phyloP scores from a whole-genome alignment of 495 filamentous ascomycete genomes.

The Aspergillus bertholletiae region DNA sequence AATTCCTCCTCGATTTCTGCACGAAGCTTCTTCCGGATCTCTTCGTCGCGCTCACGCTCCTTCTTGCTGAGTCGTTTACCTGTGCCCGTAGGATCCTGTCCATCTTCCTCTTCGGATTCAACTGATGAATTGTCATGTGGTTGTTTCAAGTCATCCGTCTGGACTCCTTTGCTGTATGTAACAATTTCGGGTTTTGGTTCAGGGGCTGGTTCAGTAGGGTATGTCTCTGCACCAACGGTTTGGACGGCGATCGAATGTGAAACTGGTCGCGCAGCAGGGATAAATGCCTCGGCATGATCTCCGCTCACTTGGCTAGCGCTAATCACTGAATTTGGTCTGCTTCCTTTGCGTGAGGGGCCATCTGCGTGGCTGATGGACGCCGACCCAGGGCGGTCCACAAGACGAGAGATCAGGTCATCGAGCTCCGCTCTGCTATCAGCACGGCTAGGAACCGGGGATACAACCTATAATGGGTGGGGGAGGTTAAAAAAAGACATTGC shows the following conservation, averaged over 20 bases:
- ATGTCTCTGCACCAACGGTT: conserved; percentile 63
- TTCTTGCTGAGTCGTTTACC: conserved; percentile 70
- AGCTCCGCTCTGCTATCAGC: conserved; percentile 73
- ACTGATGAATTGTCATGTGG: conserved; percentile 34
- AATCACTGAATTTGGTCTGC: conserved; percentile 79
- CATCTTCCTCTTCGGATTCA: conserved; percentile 65
- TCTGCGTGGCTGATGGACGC: conserved; percentile 64
- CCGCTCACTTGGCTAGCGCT: conserved; percentile 71
- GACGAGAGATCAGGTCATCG: conserved; percentile 72
- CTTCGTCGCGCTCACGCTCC: conserved; percentile 78
- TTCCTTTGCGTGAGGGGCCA: conserved; percentile 64
- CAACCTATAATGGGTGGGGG: conserved; percentile 43
- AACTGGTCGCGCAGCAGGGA: conserved; percentile 33
- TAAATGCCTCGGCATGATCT: conserved; percentile 55
- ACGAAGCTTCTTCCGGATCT: conserved; percentile 78
- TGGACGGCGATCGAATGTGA: conserved; percentile 57
- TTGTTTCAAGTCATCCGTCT: conserved; percentile 56
- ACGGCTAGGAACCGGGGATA: conserved; percentile 64
- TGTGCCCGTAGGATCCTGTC: conserved; percentile 40
- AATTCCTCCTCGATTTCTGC: conserved; percentile 92
- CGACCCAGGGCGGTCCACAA: conserved; percentile 75
- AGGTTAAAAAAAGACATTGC: background rate
- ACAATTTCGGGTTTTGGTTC: conserved; percentile 74
- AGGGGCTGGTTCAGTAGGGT: conserved; percentile 66
- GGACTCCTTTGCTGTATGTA: conserved; percentile 93